These are phyloP conservation scores for Plasmodium ovale DNA, from an alignment of 169 alveolate species.

Conservation along the genomic window DNA sequence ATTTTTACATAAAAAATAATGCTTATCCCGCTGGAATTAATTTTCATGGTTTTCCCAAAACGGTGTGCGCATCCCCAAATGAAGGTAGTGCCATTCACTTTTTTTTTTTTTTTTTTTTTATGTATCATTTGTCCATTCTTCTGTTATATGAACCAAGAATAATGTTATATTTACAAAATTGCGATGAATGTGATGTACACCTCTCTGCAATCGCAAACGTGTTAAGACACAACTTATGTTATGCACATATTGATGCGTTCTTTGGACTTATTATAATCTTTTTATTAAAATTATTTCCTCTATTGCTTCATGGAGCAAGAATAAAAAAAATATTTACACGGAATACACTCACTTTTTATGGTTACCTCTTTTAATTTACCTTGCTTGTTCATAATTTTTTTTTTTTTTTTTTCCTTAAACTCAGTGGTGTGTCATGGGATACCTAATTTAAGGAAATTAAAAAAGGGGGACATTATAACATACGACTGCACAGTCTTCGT, in stretches of 20 bases:
- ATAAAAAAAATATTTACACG: background rate
- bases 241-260: background rate
- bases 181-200: background rate
- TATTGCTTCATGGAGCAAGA: background rate
- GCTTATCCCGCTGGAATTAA: constrained; percentile 96
- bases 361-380: background rate
- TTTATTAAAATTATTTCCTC: too few relatives aligned
- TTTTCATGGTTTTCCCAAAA: constrained; percentile 94
- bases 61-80: constrained; percentile 94
- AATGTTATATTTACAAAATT: background rate
- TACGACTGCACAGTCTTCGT: constrained; percentile 92
- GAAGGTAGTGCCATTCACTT: constrained; percentile 80
- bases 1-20: constrained; percentile 87
- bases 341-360: background rate
- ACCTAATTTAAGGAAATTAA: constrained; percentile 91
- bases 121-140: background rate
- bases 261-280: background rate
- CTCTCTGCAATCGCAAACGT: too few relatives aligned
- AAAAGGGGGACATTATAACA: constrained; percentile 91
- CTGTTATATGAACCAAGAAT: background rate
- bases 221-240: background rate
- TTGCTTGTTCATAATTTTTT: constrained; percentile 8
- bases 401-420: constrained; percentile 12
- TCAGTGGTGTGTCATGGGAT: constrained; percentile 94
- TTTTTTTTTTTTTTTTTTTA: background rate